Conservation (phyloP, 2,329 filamentous ascomycete genomes). For the Colletotrichum paranaense region DNA sequence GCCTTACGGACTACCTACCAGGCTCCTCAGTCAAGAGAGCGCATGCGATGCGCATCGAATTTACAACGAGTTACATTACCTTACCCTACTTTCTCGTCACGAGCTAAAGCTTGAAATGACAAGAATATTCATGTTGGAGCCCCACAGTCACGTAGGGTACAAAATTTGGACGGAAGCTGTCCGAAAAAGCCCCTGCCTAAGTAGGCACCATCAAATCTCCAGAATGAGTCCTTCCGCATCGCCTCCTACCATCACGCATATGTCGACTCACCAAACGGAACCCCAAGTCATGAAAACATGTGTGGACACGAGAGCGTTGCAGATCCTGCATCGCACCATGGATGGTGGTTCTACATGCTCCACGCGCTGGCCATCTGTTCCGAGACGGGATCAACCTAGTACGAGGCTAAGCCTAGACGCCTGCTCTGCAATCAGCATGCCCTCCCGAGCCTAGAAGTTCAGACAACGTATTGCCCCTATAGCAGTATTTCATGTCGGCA, state of each 20-base stretch:
- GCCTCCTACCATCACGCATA: neutral
- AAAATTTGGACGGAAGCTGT: neutral
- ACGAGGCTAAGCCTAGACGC: neutral
- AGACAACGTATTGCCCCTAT: neutral
- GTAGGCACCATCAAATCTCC: neutral
- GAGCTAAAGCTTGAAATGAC: neutral
- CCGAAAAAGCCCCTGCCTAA: neutral
- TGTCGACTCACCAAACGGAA: neutral
- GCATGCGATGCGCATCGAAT: no score
- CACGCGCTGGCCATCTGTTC: slow-evolving; percentile 5
- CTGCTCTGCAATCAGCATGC: neutral
- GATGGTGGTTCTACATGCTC: neutral
- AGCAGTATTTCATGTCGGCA: neutral
- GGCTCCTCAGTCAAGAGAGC: no score
- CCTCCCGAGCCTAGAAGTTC: neutral
- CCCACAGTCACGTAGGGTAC: neutral
- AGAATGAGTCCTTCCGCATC: neutral
- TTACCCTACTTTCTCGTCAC: neutral
- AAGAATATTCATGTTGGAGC: no score
- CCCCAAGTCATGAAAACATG: neutral
- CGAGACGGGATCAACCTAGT: slow-evolving; percentile 27
- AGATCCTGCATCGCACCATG: slow-evolving; percentile 4
- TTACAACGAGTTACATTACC: no score
- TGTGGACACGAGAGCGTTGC: neutral
- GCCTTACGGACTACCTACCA: neutral